Percentiles rank a stretch among this genome's conserved stretches.
Conservation (phyloP, 257 asterid genomes). For the Fraxinus americana region DNA sequence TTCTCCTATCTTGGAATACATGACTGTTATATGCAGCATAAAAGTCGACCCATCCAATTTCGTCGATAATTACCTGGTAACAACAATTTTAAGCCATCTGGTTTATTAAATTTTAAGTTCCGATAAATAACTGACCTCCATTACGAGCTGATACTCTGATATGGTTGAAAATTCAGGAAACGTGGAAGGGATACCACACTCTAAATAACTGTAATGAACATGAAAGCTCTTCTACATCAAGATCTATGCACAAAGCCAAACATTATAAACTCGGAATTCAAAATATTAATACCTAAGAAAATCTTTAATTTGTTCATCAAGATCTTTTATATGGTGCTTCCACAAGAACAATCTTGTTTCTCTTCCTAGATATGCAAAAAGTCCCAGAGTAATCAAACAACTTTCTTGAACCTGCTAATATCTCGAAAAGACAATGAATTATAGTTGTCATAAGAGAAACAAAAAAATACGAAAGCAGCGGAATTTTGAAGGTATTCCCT, state of each 20-base stretch:
- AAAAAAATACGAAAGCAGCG: background rate
- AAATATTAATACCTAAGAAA: constrained; percentile 54
- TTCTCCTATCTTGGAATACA: constrained; percentile 47
- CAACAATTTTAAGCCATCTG: constrained; percentile 23
- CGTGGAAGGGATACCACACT: constrained; percentile 63
- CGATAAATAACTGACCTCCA: constrained; percentile 60
- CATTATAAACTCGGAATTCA: background rate
- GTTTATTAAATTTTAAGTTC: background rate
- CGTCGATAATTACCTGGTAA: constrained; percentile 67
- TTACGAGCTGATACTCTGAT: constrained; percentile 69
- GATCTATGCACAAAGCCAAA: constrained; percentile 10
- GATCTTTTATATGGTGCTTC: constrained; percentile 59
- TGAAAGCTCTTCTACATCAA: constrained; percentile 11
- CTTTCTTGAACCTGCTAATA: constrained; percentile 52
- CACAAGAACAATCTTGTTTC: constrained; percentile 70
- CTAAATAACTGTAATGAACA: constrained; percentile 62
- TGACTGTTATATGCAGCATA: constrained; percentile 49
- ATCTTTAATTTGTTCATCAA: constrained; percentile 59
- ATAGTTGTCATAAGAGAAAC: constrained; percentile 1
- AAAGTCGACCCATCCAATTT: constrained; percentile 82
- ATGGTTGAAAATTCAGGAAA: constrained; percentile 66
- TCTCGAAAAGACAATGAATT: constrained; percentile 7
- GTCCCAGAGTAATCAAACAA: constrained; percentile 67
- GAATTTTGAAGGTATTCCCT: background rate
- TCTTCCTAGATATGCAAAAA: constrained; percentile 80